Conservation (phyloP, 352 stramenopile genomes). For the Phytopythium aichiense region DNA sequence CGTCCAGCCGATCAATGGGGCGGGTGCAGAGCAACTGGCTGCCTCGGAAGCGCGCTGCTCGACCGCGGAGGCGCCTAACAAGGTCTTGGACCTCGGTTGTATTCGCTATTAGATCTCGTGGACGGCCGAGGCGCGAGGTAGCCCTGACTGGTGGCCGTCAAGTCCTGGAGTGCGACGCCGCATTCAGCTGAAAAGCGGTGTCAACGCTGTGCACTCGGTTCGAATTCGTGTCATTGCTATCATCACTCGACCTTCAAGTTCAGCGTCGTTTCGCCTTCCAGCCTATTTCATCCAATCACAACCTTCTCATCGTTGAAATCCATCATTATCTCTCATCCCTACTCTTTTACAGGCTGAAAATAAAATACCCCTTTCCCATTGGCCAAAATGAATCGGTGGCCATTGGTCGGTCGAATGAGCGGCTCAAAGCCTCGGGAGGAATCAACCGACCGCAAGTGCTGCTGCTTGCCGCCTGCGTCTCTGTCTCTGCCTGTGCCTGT, state of each 20-base stretch:
- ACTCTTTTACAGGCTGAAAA: background rate
- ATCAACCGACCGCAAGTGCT: background rate
- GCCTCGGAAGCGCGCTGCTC: background rate
- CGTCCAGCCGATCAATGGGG: background rate
- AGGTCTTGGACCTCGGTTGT: too few species aligned
- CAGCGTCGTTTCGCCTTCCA: background rate
- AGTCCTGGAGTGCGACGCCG: too few species aligned
- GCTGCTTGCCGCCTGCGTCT: background rate
- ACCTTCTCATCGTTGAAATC: background rate
- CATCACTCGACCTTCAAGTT: background rate
- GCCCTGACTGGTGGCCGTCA: too few species aligned
- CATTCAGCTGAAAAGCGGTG: too few species aligned
- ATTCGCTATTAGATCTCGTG: too few species aligned
- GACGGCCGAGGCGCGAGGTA: too few species aligned
- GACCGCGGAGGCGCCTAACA: too few species aligned
- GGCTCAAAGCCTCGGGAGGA: slow-evolving; percentile 10
- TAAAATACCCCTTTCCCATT: slow-evolving; percentile 7
- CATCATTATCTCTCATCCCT: background rate
- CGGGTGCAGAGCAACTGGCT: background rate
- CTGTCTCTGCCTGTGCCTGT: background rate
- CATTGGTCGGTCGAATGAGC: background rate
- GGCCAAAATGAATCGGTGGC: slow-evolving; percentile 20
- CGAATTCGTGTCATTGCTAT: too few species aligned
- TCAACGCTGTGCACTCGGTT: too few species aligned
- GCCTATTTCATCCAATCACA: background rate